Base-by-base conservation (phyloP, 1,139 yeast species). In the Candida sanyaensis region DNA sequence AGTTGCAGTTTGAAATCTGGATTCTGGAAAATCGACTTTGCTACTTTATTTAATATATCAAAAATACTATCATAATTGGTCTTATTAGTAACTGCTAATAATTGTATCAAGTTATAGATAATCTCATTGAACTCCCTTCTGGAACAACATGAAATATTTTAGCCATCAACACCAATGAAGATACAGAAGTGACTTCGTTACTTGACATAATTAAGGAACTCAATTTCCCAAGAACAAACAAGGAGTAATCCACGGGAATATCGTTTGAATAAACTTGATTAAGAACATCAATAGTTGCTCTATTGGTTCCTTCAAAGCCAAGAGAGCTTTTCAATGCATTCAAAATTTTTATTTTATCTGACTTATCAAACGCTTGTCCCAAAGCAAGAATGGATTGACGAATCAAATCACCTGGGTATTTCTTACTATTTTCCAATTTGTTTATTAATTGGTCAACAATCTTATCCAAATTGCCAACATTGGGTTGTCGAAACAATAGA, bases 331-430 rank as follows among this genome's bases (percentile, higher is more conserved):
- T 47, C 27, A 66, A 59, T 2, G 66, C 51, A 1, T 44, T 34
- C 11, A 58, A 50, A 44, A 57, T 59, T 6, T 49, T 48, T 1
- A 43, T 47, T 8, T 48, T 48, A 27, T 42, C 43, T 6, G 39
- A 33, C 12, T 28, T 33, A 60, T 52, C 37, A 66, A 55, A 29
- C 12, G 48, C 47, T 37, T 60, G 59, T n/a, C 73, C 68, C 8
- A 79, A 56, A 6, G 72, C 66, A 12, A 52, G 48, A 9, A 83
- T 65, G 6, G 84, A 73, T 42, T 67, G 68, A 51, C 77, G 78
- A 43, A 84, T 67, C 13, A 82, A 72, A 43, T 81, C 86, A 49
- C 78, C 65, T 6, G 84, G 80, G 48, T 73, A 71, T 11, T 68
- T 65, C 41, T 75, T 72, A 40, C 72, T 69, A 2, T 65, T 55